Evolutionary conservation across 768 basidiomycete species (phyloP).

Genomic region (Galerina marginata): DNA sequence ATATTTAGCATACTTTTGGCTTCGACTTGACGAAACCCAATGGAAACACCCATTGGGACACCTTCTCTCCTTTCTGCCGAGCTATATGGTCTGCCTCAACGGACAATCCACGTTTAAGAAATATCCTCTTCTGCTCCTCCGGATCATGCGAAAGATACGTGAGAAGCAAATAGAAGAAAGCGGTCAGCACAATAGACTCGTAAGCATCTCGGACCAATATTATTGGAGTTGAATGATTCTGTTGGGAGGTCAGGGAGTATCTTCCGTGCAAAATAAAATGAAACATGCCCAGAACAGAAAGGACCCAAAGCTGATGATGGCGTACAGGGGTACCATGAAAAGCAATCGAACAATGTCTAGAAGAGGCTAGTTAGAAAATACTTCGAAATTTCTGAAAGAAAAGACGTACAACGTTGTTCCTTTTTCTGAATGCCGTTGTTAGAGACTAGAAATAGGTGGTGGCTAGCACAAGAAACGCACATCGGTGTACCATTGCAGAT

Average conservation of each 20-base stretch:
- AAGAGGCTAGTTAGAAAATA: background rate
- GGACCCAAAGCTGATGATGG: conserved; percentile 66
- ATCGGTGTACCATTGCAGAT: conserved; percentile 74
- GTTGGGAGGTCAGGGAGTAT: background rate
- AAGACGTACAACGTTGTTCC: conserved; percentile 65
- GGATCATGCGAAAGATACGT: conserved; percentile 68
- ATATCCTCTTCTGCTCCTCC: conserved; percentile 64
- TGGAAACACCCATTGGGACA: conserved; percentile 73
- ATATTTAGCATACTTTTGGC: conserved; percentile 49
- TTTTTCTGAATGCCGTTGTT: conserved; percentile 51
- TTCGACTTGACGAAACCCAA: conserved; percentile 66
- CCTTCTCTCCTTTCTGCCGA: conserved; percentile 45
- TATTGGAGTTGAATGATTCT: conserved; percentile 73
- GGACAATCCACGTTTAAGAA: conserved; percentile 63
- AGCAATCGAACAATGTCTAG: conserved; percentile 75
- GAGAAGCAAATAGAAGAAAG: conserved; percentile 81
- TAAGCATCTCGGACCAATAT: conserved; percentile 76
- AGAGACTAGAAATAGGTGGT: background rate
- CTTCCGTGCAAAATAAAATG: background rate
- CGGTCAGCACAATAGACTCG: conserved; percentile 75
- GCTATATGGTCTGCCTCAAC: conserved; percentile 54
- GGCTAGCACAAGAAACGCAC: conserved; percentile 41
- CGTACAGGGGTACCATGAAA: conserved; percentile 82
- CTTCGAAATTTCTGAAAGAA: background rate
- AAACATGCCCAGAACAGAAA: conserved; percentile 71